Conservation (phyloP, 129 eudicot genomes). For the Flaveria sonorensis region DNA sequence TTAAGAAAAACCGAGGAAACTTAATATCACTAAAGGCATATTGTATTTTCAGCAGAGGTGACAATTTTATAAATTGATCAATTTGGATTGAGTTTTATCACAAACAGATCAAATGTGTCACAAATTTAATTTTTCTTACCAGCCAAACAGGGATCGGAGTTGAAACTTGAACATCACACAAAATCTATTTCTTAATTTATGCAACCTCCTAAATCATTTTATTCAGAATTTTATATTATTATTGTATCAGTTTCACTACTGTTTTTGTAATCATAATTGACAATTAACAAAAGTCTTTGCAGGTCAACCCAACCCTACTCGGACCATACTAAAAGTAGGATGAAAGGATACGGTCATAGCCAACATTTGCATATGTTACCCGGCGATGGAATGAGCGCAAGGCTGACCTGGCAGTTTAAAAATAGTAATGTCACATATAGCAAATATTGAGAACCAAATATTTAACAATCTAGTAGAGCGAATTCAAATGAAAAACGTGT, state of each 20-base stretch:
- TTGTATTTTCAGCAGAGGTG: slow-evolving; percentile 15
- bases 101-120: background rate
- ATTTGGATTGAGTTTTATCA: background rate
- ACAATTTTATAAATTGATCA: background rate
- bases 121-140: background rate
- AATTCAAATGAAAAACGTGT: slow-evolving; percentile 7
- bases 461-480: background rate
- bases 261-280: background rate
- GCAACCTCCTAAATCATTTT: background rate
- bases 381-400: slow-evolving; percentile 74
- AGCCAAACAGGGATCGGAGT: background rate
- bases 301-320: slow-evolving; percentile 1
- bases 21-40: background rate
- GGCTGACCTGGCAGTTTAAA: slow-evolving; percentile 76
- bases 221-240: background rate
- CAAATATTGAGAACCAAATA: background rate
- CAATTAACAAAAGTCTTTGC: background rate
- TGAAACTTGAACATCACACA: background rate
- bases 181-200: background rate
- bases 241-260: background rate
- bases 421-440: slow-evolving; percentile 14
- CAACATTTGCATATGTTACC: slow-evolving; percentile 94
- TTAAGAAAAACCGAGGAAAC: slow-evolving; percentile 30
- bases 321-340: slow-evolving; percentile 8
- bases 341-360: slow-evolving; percentile 92